Percentiles rank a stretch among this genome's conserved stretches.
phyloP scores from a whole-genome alignment of 139 green algal species.

The Yamagishiella unicocca region DNA sequence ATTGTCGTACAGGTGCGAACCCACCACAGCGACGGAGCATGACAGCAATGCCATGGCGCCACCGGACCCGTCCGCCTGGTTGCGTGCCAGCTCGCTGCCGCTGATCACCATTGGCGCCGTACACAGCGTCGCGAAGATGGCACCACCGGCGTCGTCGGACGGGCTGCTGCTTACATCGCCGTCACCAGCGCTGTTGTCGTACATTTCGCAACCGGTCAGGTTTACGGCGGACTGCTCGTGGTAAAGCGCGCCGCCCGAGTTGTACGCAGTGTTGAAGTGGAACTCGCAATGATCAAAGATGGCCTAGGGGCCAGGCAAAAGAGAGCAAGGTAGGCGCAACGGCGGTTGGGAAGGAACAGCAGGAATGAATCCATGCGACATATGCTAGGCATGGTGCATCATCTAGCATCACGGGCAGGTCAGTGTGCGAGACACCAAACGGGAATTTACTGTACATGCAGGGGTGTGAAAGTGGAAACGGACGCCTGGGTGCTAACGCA shows the following conservation, averaged over 20 bases:
- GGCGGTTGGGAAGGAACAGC: too few relatives aligned
- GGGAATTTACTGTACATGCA: too few relatives aligned
- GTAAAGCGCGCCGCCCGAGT: not conserved
- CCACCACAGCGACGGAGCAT: not conserved
- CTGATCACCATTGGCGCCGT: not conserved
- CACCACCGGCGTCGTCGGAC: not conserved
- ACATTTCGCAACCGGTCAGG: not conserved
- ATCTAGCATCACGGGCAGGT: too few relatives aligned
- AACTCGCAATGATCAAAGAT: not conserved
- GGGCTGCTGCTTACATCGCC: not conserved
- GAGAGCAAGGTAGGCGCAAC: too few relatives aligned
- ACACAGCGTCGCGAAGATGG: not conserved
- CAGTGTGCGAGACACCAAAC: too few relatives aligned
- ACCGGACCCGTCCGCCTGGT: not conserved
- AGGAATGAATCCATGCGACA: too few relatives aligned
- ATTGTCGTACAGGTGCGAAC: not conserved
- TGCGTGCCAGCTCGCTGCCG: not conserved
- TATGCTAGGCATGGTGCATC: too few relatives aligned
- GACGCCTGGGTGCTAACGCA: too few relatives aligned
- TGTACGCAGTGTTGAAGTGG: not conserved
- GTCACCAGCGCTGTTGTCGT: not conserved
- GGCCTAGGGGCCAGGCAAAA: too few relatives aligned
- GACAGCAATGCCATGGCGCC: not conserved
- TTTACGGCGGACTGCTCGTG: not conserved
- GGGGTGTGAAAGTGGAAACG: too few relatives aligned